These are phyloP conservation scores for Inonotus obliquus DNA, from an alignment of 1,284 basidiomycete genomes.

Conservation along the genomic window DNA sequence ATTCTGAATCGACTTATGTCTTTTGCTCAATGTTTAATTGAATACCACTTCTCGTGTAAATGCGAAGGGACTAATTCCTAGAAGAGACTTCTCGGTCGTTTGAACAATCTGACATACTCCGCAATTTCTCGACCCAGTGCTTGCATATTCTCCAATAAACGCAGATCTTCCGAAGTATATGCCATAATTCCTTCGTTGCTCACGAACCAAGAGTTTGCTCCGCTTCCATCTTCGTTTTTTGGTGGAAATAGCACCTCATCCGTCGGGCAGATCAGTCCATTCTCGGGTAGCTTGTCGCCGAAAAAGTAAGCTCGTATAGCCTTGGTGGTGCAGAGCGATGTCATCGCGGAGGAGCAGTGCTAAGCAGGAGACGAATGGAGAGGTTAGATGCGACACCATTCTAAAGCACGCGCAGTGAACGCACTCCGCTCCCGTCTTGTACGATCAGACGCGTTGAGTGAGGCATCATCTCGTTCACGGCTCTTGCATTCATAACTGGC, in stretches of 20 bases:
- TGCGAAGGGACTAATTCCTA: neutral
- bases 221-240: neutral
- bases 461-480: slow-evolving; percentile 23
- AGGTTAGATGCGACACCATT: slow-evolving; percentile 1
- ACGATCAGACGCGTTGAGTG: slow-evolving; percentile 23
- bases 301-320: slow-evolving; percentile 23
- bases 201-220: neutral
- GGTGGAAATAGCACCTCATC: slow-evolving; percentile 23
- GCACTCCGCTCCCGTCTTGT: slow-evolving; percentile 24
- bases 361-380: slow-evolving; percentile 3
- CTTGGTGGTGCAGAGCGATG: slow-evolving; percentile 23
- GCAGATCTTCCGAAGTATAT: slow-evolving; percentile 19
- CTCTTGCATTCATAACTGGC: slow-evolving; percentile 22
- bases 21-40: neutral
- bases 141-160: slow-evolving; percentile 20
- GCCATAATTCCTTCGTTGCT: neutral
- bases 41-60: neutral
- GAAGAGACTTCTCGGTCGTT: neutral
- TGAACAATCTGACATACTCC: slow-evolving; percentile 15
- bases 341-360: slow-evolving; percentile 25
- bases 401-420: neutral
- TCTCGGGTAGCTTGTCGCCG: slow-evolving; percentile 21
- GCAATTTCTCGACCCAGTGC: slow-evolving; percentile 21
- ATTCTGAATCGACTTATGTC: neutral
- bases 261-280: slow-evolving; percentile 22